Conservation (phyloP, 768 basidiomycete species). For the Pisolithus orientalis region DNA sequence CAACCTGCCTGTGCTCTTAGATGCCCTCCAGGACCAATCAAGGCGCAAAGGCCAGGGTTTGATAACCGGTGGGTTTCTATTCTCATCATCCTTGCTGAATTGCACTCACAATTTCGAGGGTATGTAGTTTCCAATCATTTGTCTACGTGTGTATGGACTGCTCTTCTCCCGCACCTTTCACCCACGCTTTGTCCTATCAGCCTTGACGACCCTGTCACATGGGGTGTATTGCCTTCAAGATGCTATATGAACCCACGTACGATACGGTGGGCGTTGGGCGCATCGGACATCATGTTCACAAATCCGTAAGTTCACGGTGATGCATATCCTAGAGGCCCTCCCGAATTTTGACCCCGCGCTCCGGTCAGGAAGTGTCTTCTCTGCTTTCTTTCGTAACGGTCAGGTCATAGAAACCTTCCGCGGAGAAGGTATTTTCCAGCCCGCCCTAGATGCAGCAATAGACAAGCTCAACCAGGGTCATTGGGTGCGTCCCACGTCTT, state of each 20-base stretch:
- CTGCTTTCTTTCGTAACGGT: conserved; percentile 79
- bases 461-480: conserved; percentile 71
- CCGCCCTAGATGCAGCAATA: conserved; percentile 79
- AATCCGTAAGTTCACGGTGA: conserved; percentile 59
- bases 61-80: conserved; percentile 54
- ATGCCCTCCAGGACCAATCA: conserved; percentile 48
- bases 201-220: conserved; percentile 78
- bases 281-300: conserved; percentile 91
- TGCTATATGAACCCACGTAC: conserved; percentile 53
- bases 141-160: conserved; percentile 62
- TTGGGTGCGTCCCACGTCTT: conserved; percentile 59
- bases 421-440: conserved; percentile 85
- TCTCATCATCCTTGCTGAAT: background rate
- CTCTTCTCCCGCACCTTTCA: conserved; percentile 4
- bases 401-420: conserved; percentile 91
- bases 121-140: conserved; percentile 84
- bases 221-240: conserved; percentile 73
- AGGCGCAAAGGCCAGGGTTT: conserved; percentile 54
- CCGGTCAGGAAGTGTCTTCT: conserved; percentile 58
- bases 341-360: conserved; percentile 10
- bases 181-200: conserved; percentile 30
- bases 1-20: conserved; percentile 58
- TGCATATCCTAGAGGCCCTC: background rate
- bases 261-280: conserved; percentile 89
- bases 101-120: background rate